Conservation (phyloP, 2,329 filamentous ascomycete genomes). For the Sporothrix pseudoabietina region DNA sequence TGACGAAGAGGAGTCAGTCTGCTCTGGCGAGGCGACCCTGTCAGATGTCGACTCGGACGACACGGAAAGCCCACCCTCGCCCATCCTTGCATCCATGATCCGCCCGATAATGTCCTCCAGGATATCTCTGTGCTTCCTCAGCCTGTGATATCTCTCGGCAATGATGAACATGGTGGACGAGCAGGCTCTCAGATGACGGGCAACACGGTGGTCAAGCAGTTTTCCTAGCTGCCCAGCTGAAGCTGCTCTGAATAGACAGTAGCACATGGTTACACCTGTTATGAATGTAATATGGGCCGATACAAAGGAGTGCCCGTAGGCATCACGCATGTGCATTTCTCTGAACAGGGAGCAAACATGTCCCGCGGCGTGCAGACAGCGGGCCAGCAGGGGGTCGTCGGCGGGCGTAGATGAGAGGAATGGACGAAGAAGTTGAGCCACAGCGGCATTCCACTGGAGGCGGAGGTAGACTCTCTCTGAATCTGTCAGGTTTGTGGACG, state of each 20-base stretch:
- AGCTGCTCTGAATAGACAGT: conserved; percentile 46
- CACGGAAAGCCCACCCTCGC: background rate
- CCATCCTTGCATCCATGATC: conserved; percentile 44
- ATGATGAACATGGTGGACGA: conserved; percentile 53
- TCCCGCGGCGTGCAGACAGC: conserved; percentile 46
- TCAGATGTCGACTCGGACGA: background rate
- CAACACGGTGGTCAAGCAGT: conserved; percentile 51
- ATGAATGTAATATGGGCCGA: conserved; percentile 49
- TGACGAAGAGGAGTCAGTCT: background rate
- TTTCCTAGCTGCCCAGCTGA: conserved; percentile 28
- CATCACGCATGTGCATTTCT: conserved; percentile 44
- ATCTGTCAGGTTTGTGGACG: background rate
- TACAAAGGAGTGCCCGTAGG: conserved; percentile 48
- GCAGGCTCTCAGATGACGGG: conserved; percentile 53
- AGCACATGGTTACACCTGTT: conserved; percentile 46
- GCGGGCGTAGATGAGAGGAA: conserved; percentile 51
- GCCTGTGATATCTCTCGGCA: conserved; percentile 50
- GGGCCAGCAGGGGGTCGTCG: conserved; percentile 50
- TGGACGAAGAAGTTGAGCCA: conserved; percentile 55
- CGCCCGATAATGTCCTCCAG: conserved; percentile 52
- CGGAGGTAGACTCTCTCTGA: conserved; percentile 45
- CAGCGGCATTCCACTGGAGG: conserved; percentile 53
- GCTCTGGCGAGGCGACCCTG: too few relatives aligned
- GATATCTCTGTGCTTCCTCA: conserved; percentile 51
- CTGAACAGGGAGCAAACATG: conserved; percentile 48